phyloP scores from a whole-genome alignment of 2,329 filamentous ascomycete species.

The Aureobasidium sp. region DNA sequence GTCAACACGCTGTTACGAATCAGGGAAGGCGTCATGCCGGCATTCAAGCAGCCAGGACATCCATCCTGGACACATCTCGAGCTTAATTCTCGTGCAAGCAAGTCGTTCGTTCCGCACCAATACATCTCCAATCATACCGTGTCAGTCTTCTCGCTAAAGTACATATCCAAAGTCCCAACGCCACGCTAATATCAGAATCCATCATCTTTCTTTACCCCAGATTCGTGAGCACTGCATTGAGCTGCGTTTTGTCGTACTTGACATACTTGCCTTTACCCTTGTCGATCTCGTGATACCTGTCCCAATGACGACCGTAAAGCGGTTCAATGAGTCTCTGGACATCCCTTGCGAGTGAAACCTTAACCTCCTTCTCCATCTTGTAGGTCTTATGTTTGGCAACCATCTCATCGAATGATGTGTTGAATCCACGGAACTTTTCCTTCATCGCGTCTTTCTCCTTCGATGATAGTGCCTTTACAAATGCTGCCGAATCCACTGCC shows the following conservation, averaged over 20 bases:
- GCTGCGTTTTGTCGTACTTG: constrained; percentile 84
- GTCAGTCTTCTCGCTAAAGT: neutral
- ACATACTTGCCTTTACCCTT: constrained; percentile 98
- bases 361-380: constrained; percentile 86
- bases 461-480: constrained; percentile 73
- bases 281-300: constrained; percentile 94
- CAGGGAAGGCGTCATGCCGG: constrained; percentile 13
- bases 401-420: constrained; percentile 82
- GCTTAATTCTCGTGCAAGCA: neutral
- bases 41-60: neutral
- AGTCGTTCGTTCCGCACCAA: neutral
- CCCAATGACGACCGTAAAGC: constrained; percentile 91
- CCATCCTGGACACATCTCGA: constrained; percentile 9
- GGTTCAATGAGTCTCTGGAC: constrained; percentile 90
- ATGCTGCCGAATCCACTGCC: constrained; percentile 66
- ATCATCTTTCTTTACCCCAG: constrained; percentile 11
- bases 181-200: constrained; percentile 12
- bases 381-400: constrained; percentile 74
- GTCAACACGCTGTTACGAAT: neutral
- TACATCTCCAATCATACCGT: neutral
- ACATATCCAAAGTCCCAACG: constrained; percentile 1
- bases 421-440: constrained; percentile 90
- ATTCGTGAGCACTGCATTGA: constrained; percentile 53
- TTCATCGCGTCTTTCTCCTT: constrained; percentile 97
- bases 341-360: constrained; percentile 70